Evolutionary conservation across 768 basidiomycete genomes (phyloP).

Genomic region (Tremella mesenterica): DNA sequence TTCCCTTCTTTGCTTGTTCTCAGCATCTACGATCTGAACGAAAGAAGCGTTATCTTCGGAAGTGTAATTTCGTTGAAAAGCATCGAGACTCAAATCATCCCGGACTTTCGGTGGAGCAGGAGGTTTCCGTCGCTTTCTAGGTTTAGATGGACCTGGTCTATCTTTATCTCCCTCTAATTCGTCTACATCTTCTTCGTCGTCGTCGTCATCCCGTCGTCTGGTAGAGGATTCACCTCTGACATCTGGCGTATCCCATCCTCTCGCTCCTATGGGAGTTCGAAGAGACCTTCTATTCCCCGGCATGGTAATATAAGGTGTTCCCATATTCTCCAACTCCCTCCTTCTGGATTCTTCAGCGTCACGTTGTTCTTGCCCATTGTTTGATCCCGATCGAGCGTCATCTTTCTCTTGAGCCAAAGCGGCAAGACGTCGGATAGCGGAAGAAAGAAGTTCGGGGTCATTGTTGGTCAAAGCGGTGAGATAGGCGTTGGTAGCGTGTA

Average conservation of each 20-base stretch:
- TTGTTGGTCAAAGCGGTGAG: slow-evolving; percentile 67
- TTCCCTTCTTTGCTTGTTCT: slow-evolving; percentile 65
- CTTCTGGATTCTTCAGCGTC: slow-evolving; percentile 11
- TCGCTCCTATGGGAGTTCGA: slow-evolving; percentile 37
- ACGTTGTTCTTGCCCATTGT: not conserved
- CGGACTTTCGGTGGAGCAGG: slow-evolving; percentile 26
- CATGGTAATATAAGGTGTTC: slow-evolving; percentile 36
- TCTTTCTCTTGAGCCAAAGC: slow-evolving; percentile 44
- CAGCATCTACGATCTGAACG: slow-evolving; percentile 83
- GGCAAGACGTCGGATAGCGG: slow-evolving; percentile 65
- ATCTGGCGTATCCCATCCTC: slow-evolving; percentile 39
- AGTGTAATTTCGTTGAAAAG: slow-evolving; percentile 83
- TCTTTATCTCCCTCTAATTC: not conserved
- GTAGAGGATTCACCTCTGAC: slow-evolving; percentile 9
- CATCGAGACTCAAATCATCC: slow-evolving; percentile 63
- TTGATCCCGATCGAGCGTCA: not conserved
- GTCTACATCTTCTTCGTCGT: slow-evolving; percentile 17
- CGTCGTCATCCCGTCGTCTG: slow-evolving; percentile 11
- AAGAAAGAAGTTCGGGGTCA: slow-evolving; percentile 66
- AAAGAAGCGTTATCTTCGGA: slow-evolving; percentile 98
- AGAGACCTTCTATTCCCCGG: slow-evolving; percentile 17
- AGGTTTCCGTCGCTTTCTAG: slow-evolving; percentile 8
- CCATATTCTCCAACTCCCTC: slow-evolving; percentile 31
- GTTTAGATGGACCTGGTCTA: slow-evolving; percentile 7
- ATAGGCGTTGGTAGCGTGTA: slow-evolving; percentile 80